Evolutionary conservation across 192 early-diverging fungal genomes (phyloP).

Genomic region (Coemansia umbellata): DNA sequence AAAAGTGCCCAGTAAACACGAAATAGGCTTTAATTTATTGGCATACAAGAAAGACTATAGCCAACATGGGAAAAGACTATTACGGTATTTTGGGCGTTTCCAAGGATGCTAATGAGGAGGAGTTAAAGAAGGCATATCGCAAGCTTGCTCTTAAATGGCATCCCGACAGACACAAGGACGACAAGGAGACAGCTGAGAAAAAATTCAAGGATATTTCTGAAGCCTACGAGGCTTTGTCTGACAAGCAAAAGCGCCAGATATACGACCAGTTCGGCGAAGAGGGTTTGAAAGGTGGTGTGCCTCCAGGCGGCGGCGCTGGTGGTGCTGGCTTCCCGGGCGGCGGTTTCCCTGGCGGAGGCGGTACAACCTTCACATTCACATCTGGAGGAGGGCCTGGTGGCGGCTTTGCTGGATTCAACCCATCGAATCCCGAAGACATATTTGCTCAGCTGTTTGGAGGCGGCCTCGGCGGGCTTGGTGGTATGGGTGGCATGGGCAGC

Average conservation of each 20-base stretch:
- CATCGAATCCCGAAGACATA: conserved; percentile 85
- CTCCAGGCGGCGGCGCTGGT: conserved; percentile 57
- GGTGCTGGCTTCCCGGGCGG: conserved; percentile 30
- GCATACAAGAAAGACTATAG: no score
- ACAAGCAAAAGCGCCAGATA: conserved; percentile 80
- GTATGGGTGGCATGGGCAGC: conserved; percentile 26
- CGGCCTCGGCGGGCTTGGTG: conserved; percentile 8
- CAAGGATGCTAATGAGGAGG: conserved; percentile 71
- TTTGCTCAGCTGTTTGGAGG: conserved; percentile 85
- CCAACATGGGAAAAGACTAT: conserved; percentile 82
- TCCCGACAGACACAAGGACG: conserved; percentile 45
- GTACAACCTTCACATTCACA: conserved; percentile 66
- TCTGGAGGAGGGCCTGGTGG: conserved; percentile 54
- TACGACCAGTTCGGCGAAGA: conserved; percentile 97
- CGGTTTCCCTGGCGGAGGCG: conserved; percentile 54
- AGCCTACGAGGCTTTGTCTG: conserved; percentile 95
- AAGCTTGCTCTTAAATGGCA: conserved; percentile 59
- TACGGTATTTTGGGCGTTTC: conserved; percentile 85
- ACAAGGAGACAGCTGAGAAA: conserved; percentile 35
- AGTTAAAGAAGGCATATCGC: conserved; percentile 80
- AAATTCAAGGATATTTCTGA: conserved; percentile 98
- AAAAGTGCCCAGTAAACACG: no score
- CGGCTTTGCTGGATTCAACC: conserved; percentile 69
- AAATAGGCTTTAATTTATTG: no score
- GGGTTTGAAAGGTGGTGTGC: conserved; percentile 65